phyloP scores from a whole-genome alignment of 2,329 filamentous ascomycete species.

The Ophiocordyceps robertsii region DNA sequence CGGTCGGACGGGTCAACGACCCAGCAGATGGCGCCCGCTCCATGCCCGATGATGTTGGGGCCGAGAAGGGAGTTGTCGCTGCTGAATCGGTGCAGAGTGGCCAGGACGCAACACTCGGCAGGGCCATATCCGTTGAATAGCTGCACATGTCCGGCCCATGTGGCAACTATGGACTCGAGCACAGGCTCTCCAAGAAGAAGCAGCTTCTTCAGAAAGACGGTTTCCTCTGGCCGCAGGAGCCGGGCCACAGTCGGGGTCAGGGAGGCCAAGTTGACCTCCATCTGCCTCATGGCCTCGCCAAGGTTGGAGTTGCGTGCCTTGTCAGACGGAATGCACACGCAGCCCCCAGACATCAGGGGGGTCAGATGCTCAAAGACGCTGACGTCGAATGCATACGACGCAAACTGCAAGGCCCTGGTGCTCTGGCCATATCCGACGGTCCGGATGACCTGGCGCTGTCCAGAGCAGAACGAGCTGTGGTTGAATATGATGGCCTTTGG shows the following conservation, averaged over 20 bases:
- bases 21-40: slow-evolving; percentile 7
- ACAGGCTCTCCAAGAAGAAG: slow-evolving; percentile 9
- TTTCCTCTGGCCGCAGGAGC: slow-evolving; percentile 29
- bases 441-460: slow-evolving; percentile 3
- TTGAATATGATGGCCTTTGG: neutral
- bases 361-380: slow-evolving; percentile 39
- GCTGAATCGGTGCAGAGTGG: neutral
- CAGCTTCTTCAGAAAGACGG: slow-evolving; percentile 31
- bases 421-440: slow-evolving; percentile 24
- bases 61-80: slow-evolving; percentile 15
- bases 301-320: slow-evolving; percentile 37
- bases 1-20: slow-evolving; percentile 9
- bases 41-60: slow-evolving; percentile 11
- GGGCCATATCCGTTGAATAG: slow-evolving; percentile 29
- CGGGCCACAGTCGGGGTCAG: slow-evolving; percentile 37
- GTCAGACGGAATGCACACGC: too few relatives aligned
- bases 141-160: neutral
- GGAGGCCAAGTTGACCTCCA: slow-evolving; percentile 31
- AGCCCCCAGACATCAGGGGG: too few relatives aligned
- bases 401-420: slow-evolving; percentile 31
- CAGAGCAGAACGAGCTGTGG: slow-evolving; percentile 8
- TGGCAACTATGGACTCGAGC: neutral
- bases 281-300: slow-evolving; percentile 27
- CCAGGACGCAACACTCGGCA: slow-evolving; percentile 21
- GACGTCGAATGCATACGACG: slow-evolving; percentile 40